These are phyloP conservation scores for Kickxella alabastrina DNA, from an alignment of 192 early-diverging fungal genomes.

Conservation along the genomic window DNA sequence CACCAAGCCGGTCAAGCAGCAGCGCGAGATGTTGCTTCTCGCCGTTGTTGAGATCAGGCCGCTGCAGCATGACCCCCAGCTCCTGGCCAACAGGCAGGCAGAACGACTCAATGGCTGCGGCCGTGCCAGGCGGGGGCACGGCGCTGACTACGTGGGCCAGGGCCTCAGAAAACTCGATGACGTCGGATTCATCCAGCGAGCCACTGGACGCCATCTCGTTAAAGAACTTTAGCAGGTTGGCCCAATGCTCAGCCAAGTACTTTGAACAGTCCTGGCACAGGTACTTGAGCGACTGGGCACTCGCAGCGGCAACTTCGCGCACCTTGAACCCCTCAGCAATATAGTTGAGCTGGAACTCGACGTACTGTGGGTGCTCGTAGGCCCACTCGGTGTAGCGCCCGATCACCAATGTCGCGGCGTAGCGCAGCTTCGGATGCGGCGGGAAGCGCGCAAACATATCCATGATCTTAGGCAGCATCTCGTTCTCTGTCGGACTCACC, in stretches of 20 bases:
- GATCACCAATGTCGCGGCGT: conserved; percentile 94
- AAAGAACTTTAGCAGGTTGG: conserved; percentile 82
- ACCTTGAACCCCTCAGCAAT: conserved; percentile 89
- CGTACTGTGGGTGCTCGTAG: conserved; percentile 75
- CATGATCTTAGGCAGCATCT: conserved; percentile 89
- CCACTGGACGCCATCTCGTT: conserved; percentile 58
- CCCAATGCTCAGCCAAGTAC: conserved; percentile 71
- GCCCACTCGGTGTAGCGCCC: conserved; percentile 96
- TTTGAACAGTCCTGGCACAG: conserved; percentile 87
- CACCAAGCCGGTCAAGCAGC: conserved; percentile 46
- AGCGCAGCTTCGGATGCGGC: conserved; percentile 88
- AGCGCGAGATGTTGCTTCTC: conserved; percentile 12
- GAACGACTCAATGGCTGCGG: conserved; percentile 41
- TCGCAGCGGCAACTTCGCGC: conserved; percentile 76
- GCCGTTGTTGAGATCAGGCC: conserved; percentile 10
- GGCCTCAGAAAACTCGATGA: conserved; percentile 78
- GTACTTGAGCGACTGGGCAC: conserved; percentile 81
- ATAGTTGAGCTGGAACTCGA: conserved; percentile 89
- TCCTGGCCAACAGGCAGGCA: conserved; percentile 40
- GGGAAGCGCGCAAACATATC: conserved; percentile 80
- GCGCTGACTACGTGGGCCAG: conserved; percentile 85
- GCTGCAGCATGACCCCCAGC: conserved; percentile 33
- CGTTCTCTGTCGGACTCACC: conserved; percentile 65
- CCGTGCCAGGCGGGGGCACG: conserved; percentile 54
- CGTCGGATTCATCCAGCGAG: conserved; percentile 64